A percentile compares a stretch with the other conserved stretches of the same genome.
phyloP scores from a whole-genome alignment of 257 asterid genomes.

The Nicotiana paniculata region DNA sequence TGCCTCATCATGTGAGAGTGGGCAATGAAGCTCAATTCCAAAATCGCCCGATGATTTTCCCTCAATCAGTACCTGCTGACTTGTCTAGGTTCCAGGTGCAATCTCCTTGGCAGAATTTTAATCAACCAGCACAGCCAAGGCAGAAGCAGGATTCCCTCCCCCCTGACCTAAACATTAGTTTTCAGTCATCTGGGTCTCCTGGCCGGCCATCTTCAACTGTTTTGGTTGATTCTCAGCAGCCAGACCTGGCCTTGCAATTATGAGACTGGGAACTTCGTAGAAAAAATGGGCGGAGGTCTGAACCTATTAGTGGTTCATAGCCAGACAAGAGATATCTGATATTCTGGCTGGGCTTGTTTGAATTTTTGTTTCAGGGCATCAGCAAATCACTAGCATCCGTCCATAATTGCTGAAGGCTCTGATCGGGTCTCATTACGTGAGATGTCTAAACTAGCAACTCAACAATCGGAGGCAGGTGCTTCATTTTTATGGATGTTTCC shows the following conservation, averaged over 20 bases:
- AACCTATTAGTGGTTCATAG: neutral
- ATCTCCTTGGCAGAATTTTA: conserved; percentile 47
- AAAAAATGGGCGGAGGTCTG: neutral
- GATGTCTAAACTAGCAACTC: neutral
- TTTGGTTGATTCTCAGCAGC: conserved; percentile 89
- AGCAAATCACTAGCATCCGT: neutral
- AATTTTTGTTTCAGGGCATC: neutral
- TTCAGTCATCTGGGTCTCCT: conserved; percentile 85
- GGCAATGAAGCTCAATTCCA: conserved; percentile 50
- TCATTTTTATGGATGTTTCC: neutral
- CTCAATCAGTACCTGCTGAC: conserved; percentile 61
- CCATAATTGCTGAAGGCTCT: neutral
- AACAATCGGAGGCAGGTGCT: neutral
- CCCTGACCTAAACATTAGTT: conserved; percentile 84
- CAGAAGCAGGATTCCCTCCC: conserved; percentile 72
- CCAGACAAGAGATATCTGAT: neutral
- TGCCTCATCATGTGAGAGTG: conserved; percentile 46
- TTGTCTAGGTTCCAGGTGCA: conserved; percentile 75
- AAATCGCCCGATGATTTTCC: conserved; percentile 44
- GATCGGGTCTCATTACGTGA: neutral
- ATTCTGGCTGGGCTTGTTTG: neutral
- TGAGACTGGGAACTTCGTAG: conserved; percentile 20
- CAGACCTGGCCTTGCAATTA: conserved; percentile 95
- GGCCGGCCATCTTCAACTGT: conserved; percentile 67
- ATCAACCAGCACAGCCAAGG: conserved; percentile 55